Conservation (phyloP, 495 filamentous ascomycete genomes). For the Neurospora sp. region DNA sequence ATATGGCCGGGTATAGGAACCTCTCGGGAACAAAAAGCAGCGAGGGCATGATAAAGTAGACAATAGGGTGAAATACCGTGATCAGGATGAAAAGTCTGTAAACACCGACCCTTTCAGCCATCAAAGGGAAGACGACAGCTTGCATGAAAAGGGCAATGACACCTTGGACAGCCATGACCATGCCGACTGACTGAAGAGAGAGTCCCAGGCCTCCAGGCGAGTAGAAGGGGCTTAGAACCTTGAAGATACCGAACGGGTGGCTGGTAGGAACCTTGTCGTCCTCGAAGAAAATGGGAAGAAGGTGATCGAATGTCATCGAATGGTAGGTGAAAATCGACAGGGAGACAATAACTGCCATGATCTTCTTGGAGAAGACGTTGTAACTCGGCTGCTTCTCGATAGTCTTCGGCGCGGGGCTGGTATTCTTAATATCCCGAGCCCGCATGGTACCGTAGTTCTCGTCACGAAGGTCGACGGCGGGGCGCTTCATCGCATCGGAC, state of each 20-base stretch:
- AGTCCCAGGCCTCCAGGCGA: constrained; percentile 69
- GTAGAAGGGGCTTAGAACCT: constrained; percentile 31
- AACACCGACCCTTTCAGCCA: constrained; percentile 62
- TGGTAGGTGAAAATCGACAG: constrained; percentile 81
- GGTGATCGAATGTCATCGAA: constrained; percentile 78
- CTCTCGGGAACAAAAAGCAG: constrained; percentile 51
- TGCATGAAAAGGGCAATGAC: constrained; percentile 72
- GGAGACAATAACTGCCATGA: constrained; percentile 59
- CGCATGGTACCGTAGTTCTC: constrained; percentile 77
- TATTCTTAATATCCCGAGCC: constrained; percentile 34
- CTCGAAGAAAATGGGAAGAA: constrained; percentile 76
- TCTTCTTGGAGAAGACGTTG: constrained; percentile 52
- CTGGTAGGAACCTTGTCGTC: constrained; percentile 40
- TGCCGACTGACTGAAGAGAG: constrained; percentile 59
- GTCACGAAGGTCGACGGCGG: constrained; percentile 56
- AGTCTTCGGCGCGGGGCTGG: constrained; percentile 25
- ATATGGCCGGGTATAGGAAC: constrained; percentile 57
- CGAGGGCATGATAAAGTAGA: constrained; percentile 65
- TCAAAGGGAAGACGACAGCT: constrained; percentile 60
- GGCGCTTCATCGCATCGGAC: constrained; percentile 57
- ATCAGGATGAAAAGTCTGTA: constrained; percentile 63
- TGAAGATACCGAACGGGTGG: constrained; percentile 9
- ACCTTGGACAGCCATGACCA: constrained; percentile 73
- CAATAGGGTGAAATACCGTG: constrained; percentile 64
- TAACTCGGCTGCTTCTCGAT: constrained; percentile 16